Percentiles rank a stretch among this genome's conserved stretches.
Conservation (phyloP, 2,329 filamentous ascomycete genomes). For the Colletotrichum sp. region DNA sequence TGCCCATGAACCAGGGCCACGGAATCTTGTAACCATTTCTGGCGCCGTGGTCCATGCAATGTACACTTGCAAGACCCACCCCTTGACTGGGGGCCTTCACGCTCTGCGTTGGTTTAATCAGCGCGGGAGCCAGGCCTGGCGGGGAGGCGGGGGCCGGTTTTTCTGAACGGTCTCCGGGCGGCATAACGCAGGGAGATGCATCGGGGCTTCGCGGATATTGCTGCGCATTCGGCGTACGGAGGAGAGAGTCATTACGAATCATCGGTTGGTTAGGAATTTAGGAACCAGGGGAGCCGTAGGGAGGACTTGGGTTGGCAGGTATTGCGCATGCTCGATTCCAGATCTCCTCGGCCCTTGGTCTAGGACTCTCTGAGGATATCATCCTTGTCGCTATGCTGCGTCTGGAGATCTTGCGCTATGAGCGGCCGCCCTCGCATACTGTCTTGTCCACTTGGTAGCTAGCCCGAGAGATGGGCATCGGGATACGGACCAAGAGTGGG, state of each 20-base stretch:
- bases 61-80: not conserved
- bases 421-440: not conserved
- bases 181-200: not conserved
- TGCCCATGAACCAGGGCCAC: constrained; percentile 18
- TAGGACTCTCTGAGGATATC: not conserved
- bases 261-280: not conserved
- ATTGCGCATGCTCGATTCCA: not conserved
- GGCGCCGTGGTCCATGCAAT: constrained; percentile 6
- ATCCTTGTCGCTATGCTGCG: not conserved
- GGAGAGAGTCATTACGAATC: not conserved
- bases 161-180: not conserved
- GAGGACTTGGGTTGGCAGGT: not conserved
- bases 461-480: not conserved
- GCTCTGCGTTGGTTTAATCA: constrained; percentile 1
- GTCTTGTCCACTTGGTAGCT: not conserved
- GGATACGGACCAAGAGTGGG: not conserved
- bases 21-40: not conserved
- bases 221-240: not conserved
- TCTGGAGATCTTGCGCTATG: not conserved
- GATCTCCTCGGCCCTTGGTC: not conserved
- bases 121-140: not conserved
- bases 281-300: not conserved
- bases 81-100: not conserved
- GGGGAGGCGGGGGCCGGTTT: not conserved
- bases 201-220: not conserved